Percentiles rank a stretch among this genome's conserved stretches.
These are phyloP conservation scores for Tylopilus vinaceipallidus DNA, from an alignment of 768 basidiomycete genomes.

Conservation along the genomic window DNA sequence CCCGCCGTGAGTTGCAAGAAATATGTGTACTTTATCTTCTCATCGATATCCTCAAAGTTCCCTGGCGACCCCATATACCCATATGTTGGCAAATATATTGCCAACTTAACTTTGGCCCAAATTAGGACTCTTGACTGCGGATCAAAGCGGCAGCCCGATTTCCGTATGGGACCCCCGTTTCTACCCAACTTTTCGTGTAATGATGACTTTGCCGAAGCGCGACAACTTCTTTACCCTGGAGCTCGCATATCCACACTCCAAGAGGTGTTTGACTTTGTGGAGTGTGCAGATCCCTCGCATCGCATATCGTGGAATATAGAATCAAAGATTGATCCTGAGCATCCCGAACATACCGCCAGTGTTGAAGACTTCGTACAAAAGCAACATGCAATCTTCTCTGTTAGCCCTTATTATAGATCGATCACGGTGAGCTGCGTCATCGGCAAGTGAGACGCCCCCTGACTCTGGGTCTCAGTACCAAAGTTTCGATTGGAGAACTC, in stretches of 20 bases:
- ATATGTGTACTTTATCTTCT: background rate
- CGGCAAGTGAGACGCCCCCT: background rate
- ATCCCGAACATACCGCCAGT: constrained; percentile 48
- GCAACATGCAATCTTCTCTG: constrained; percentile 56
- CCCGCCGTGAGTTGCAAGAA: constrained; percentile 48
- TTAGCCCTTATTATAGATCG: constrained; percentile 56
- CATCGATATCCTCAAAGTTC: constrained; percentile 36
- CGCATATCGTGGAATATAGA: constrained; percentile 74
- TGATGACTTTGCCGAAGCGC: constrained; percentile 37
- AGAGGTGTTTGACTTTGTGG: constrained; percentile 75
- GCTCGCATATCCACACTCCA: constrained; percentile 69
- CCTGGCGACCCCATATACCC: constrained; percentile 61
- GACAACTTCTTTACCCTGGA: constrained; percentile 64
- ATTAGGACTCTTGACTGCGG: constrained; percentile 82
- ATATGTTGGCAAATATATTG: constrained; percentile 74
- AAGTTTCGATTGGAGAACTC: constrained; percentile 80
- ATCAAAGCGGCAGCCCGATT: constrained; percentile 55
- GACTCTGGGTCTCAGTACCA: constrained; percentile 52
- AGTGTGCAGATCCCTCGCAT: constrained; percentile 66
- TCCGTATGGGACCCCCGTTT: constrained; percentile 44
- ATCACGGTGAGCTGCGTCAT: constrained; percentile 52
- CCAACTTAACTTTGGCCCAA: constrained; percentile 77
- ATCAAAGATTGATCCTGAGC: constrained; percentile 65
- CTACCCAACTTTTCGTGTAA: background rate
- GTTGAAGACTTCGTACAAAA: constrained; percentile 61